Percentiles rank a stretch among this genome's conserved stretches.
phyloP scores from a whole-genome alignment of 2,329 filamentous ascomycete genomes.

The Phialophora chinensis region DNA sequence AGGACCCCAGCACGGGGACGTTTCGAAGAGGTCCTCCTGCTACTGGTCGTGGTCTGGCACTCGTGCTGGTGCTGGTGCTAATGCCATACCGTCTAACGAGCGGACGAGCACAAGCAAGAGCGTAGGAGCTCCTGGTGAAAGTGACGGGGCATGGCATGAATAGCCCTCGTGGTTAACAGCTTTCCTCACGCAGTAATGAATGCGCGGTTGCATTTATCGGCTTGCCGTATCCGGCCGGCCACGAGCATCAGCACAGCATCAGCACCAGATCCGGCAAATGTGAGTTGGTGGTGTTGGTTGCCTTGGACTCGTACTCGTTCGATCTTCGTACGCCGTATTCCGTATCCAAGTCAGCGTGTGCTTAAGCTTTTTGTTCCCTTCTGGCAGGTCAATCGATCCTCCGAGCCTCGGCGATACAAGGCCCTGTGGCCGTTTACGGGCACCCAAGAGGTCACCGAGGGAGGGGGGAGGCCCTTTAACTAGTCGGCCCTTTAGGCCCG shows the following conservation, averaged over 20 bases:
- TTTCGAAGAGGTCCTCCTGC: not conserved
- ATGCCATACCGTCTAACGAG: not conserved
- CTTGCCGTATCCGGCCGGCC: not conserved
- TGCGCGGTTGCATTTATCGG: not conserved
- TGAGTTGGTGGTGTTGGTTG: not conserved
- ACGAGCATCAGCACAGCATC: not conserved
- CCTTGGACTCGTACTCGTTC: not conserved
- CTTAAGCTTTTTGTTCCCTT: too few relatives aligned
- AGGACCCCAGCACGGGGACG: slow-evolving; percentile 42
- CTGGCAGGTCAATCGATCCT: not conserved
- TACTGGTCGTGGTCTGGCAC: not conserved
- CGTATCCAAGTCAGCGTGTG: too few relatives aligned
- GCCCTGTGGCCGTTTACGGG: not conserved
- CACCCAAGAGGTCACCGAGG: too few relatives aligned
- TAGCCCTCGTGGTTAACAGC: not conserved
- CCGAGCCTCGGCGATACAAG: not conserved
- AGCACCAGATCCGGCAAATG: not conserved
- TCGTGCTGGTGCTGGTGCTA: not conserved
- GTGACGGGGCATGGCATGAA: not conserved
- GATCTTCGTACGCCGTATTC: not conserved
- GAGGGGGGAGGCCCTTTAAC: too few relatives aligned
- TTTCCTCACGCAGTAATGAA: not conserved
- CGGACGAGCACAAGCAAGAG: not conserved
- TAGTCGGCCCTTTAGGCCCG: not conserved
- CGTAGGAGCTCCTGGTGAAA: not conserved